A percentile compares a stretch with the other conserved stretches of the same genome.
Conservation (phyloP, 495 filamentous ascomycete genomes). For the Poronia punctata region DNA sequence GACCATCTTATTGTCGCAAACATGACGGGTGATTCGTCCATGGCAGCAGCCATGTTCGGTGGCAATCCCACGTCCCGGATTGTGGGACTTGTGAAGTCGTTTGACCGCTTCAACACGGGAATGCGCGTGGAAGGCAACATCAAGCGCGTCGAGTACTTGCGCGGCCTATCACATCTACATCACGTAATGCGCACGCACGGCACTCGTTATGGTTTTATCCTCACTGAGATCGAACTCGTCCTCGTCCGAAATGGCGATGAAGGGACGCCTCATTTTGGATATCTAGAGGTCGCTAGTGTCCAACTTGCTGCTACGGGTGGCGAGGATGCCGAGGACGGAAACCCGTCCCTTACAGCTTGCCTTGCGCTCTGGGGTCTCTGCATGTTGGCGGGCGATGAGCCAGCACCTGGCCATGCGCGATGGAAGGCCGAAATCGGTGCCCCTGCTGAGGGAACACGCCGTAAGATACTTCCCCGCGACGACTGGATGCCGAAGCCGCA, state of each 20-base stretch:
- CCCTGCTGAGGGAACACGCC: conserved; percentile 66
- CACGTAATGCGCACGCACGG: conserved; percentile 86
- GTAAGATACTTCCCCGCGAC: conserved; percentile 65
- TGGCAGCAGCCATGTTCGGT: conserved; percentile 52
- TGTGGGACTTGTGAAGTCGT: conserved; percentile 81
- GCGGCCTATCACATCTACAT: conserved; percentile 76
- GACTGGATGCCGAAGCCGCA: conserved; percentile 83
- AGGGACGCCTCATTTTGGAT: conserved; percentile 72
- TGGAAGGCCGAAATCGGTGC: conserved; percentile 77
- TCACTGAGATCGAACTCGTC: conserved; percentile 90
- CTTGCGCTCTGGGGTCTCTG: conserved; percentile 51
- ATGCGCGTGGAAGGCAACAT: conserved; percentile 79
- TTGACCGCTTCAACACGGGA: conserved; percentile 87
- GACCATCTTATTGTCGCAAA: conserved; percentile 60
- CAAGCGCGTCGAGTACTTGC: conserved; percentile 77
- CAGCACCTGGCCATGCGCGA: conserved; percentile 55
- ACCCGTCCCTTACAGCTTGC: conserved; percentile 49
- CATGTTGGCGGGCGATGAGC: conserved; percentile 73
- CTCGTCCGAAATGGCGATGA: conserved; percentile 76
- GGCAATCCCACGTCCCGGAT: conserved; percentile 71
- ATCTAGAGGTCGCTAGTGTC: conserved; percentile 64
- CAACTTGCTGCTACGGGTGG: conserved; percentile 37
- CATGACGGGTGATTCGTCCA: conserved; percentile 38
- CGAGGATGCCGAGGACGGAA: conserved; percentile 28
- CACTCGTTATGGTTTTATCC: conserved; percentile 88